Evolutionary conservation across 306 rosid genomes (phyloP), one percentile per base, ranked within the genome.

Genomic region (Malus sylvestris): DNA sequence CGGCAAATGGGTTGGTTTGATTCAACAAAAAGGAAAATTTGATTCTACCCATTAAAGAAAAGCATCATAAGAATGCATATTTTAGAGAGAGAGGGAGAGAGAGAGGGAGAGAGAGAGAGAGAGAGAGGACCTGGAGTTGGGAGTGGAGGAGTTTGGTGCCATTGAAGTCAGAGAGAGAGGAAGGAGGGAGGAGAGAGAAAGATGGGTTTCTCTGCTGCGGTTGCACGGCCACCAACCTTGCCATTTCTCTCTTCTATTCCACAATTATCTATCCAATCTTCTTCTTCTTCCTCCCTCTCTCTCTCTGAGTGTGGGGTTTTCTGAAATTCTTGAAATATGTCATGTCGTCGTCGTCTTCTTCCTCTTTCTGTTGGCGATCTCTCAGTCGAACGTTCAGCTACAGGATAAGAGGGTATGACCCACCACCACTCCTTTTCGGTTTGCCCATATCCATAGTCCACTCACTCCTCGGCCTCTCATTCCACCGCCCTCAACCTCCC

Each of bases 171-270:
- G 97, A 92, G 70, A 89, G 83, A 76, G 97, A 95, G 70, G 98
- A 89, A 83, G 98, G 95, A 82, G 97, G 95, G 67, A 92, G 86
- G 72, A 96, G 87, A 62, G 97, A 87, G 86, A 88, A 51, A 72
- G 96, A 83, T 57, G 91, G 84, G 25, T 86, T 85, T 40, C 85
- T 89, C 75, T 88, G 97, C 77, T 89, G 97, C 30, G 85, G 91
- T 81, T 89, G 97, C 27, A 84, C 71, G 76, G 82, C 88, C 74
- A 88, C 85, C 74, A 90, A 23, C 71, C 86, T 90, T 59, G 97
- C 98, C 98, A 95, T 92, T 73, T 3, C 67, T 62, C 1, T 62
- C n/a, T 27, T 61, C 10, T 62, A 27, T 29, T 25, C 67, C 0
- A 62, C 35, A 62, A 62, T 1, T 25, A 1, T 25, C 3, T 25